Base-by-base conservation (phyloP, 2,329 filamentous ascomycete genomes). In the Basipetospora sp. region DNA sequence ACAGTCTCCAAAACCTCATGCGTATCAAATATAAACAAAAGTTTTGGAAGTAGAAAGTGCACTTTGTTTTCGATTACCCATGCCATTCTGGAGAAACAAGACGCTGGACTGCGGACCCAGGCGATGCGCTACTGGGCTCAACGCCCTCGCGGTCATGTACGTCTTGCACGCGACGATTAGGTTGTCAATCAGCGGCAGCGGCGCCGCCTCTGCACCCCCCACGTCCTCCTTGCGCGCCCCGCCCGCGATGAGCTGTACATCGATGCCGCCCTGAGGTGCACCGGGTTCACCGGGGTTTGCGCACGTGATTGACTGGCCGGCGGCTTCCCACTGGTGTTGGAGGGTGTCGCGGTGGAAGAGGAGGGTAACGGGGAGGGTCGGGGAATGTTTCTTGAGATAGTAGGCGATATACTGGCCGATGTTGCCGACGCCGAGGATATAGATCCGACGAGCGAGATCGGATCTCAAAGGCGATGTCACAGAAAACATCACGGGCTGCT, bases 381-480 rank as follows among this genome's bases (percentile, higher is more conserved):
- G 57, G 1, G 57, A 48, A 8, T 75, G 61, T 15, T 69, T 65
- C 16, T 74, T 70, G 9, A 94, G 62, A 16, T 74, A 73, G 51
- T 79, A 77, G 18, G 87, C 85, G 44, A 87, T 74, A 18, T 94
- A 71, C 31, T 74, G 74, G 11, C 86, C 87, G 10, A 94, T 65
- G 51, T 85, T 92, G 26, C 87, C 87, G 9, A 81, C 53, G 9
- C 88, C 87, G 3, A 94, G 60, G 34, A 94, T 68, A 50, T 90
- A 75, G 43, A 93, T 77, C 25, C 77, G 68, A 1, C 22, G 22
- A 11, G 22, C 6, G 22, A 25, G 22, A 6, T 25, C 22, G 22
- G 22, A 25, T n/a, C n/a, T n/a, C n/a, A n/a, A n/a, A n/a, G n/a
- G n/a, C n/a, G n/a, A n/a, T n/a, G n/a, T n/a, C n/a, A n/a, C n/a